Evolutionary conservation across 2,329 filamentous ascomycete species (phyloP), one percentile per base, ranked within the genome.

Genomic region (Fusarium gaditjirri): DNA sequence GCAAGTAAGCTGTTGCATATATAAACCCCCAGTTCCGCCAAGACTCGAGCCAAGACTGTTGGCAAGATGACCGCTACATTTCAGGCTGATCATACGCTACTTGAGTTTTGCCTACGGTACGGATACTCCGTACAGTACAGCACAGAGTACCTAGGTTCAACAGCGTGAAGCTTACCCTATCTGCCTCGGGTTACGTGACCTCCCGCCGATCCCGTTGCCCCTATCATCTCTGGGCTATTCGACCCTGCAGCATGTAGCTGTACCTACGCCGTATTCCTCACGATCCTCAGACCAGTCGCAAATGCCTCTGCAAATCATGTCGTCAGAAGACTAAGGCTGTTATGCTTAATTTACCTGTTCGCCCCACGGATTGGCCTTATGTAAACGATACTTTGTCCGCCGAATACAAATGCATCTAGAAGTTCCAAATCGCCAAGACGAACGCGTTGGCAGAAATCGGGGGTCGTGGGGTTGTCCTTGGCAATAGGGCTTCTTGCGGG

Each of bases 31-130:
- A 29, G 43, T 56, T 41, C 57, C 64, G 65, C 65, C 64, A 68
- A 68, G 65, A 68, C 61, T 66, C 36, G n/a, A 31, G 61, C 43
- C 42, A 60, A 67, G 35, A 67, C 39, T 68, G 49, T 27, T 68
- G 35, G 43, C 57, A 68, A 63, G 10, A 62, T 68, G 56, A 63
- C 47, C 39, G 31, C 56, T 54, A 31, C 59, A 46, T 54, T 53
- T 46, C 42, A 54, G 38, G 53, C 35, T 52, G 60, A 23, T n/a
- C 43, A 19, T 61, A 35, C n/a, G n/a, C n/a, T 33, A 35, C 46
- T 35, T 11, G 31, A 29, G 29, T 29, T 8, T 29, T 23, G n/a
- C 29, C 16, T 23, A 55, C 17, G n/a, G 17, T n/a, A 25, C 39
- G 35, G 39, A 33, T 25, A 25, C 25, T 25, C 25, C 27, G 8